Evolutionary conservation across 345 rosid genomes (phyloP), one percentile per base, ranked within the genome.

Genomic region (Brassica nigra): DNA sequence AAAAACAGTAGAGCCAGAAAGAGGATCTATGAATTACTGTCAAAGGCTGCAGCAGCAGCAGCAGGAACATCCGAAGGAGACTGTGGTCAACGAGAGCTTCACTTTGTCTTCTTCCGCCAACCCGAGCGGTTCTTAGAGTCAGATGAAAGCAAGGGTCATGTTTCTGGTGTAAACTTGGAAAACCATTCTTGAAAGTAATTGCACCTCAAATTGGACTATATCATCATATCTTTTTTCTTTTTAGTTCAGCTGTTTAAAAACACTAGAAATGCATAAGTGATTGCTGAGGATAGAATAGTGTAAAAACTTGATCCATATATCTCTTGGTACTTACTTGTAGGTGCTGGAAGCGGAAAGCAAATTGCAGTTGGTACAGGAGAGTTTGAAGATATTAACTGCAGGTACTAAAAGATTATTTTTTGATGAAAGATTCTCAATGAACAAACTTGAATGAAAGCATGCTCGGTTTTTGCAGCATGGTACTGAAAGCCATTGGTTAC

Each of bases 401-500:
- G 95, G 98, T 93, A 90, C 81, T 73, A 59, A 59, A 23, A 59
- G 6, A 63, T 47, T 62, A 23, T 14, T 61, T 42, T n/a, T 34
- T 2, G 34, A 15, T 71, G 54, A 33, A 52, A 20, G 12, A 6
- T 74, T 34, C 5, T 70, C 62, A 11, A 49, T 52, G 33, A 31
- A 69, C 18, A 6, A 23, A 62, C 4, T 44, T 3, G 52, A 15
- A 54, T 31, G 36, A 33, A 52, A 73, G 68, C 70, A 8, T 76
- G 31, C 68, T 57, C 65, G 52, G 65, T 77, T 77, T 52, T 68
- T 81, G 73, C 78, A 95, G 99, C 88, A 31, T 91, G 78, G 96
- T 91, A 83, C 78, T 91, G 78, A 95, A 89, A 87, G 90, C 97
- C 90, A 90, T 95, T 76, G 99, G 99, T 73, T 95, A 95, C 86